phyloP scores from a whole-genome alignment of 2,329 filamentous ascomycete genomes.

The Penicillium sp. region DNA sequence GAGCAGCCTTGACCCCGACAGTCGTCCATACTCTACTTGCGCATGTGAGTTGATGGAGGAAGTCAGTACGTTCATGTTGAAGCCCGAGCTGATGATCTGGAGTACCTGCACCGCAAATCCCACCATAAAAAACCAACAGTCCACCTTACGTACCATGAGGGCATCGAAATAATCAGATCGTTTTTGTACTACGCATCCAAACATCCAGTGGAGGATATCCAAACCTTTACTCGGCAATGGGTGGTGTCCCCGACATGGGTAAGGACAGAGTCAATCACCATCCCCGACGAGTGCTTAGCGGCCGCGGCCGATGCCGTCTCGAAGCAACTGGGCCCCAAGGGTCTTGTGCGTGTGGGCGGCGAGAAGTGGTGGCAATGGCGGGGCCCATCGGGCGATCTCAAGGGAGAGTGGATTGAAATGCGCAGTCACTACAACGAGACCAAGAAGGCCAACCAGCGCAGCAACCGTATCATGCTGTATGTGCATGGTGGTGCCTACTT shows the following conservation, averaged over 20 bases:
- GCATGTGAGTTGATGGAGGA: conserved; percentile 65
- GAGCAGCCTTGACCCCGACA: conserved; percentile 79
- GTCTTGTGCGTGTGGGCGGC: conserved; percentile 73
- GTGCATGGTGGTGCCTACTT: conserved; percentile 93
- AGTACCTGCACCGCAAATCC: conserved; percentile 80
- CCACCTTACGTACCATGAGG: conserved; percentile 92
- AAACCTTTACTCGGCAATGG: conserved; percentile 87
- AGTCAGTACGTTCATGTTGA: conserved; percentile 2
- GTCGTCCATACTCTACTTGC: conserved; percentile 82
- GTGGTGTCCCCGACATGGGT: conserved; percentile 89
- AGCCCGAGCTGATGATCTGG: conserved; percentile 7
- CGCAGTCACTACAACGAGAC: conserved; percentile 72
- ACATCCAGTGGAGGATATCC: conserved; percentile 88
- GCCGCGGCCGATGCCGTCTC: conserved; percentile 66
- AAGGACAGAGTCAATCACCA: conserved; percentile 66
- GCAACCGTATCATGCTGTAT: conserved; percentile 83
- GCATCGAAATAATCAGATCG: conserved; percentile 77
- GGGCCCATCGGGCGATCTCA: conserved; percentile 60
- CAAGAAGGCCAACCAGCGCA: conserved; percentile 57
- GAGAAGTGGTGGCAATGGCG: conserved; percentile 89
- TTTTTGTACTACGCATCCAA: conserved; percentile 83
- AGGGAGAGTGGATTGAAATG: conserved; percentile 97
- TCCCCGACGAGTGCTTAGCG: conserved; percentile 62
- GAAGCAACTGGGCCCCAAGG: conserved; percentile 72
- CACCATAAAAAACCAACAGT: conserved; percentile 77